A percentile compares a stretch with the other conserved stretches of the same genome.
phyloP scores from a whole-genome alignment of 2,329 filamentous ascomycete species.

The Chrysoporthe cubensis region DNA sequence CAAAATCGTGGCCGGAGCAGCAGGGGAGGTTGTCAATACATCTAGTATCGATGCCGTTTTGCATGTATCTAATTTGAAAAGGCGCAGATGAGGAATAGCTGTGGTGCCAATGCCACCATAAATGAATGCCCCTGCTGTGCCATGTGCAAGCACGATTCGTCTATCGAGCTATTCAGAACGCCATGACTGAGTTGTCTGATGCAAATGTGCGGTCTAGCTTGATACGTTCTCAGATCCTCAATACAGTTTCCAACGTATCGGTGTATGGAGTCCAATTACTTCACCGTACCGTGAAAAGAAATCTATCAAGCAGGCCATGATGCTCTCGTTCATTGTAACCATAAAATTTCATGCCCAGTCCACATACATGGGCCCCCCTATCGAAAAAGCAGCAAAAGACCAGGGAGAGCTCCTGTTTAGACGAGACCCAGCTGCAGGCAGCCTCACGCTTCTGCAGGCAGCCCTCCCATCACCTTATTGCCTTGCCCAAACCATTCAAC shows the following conservation, averaged over 20 bases:
- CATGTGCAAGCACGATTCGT: neutral
- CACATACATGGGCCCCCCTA: neutral
- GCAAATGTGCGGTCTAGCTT: neutral
- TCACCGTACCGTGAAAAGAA: neutral
- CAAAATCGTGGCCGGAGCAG: slow-evolving; percentile 1
- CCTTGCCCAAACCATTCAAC: neutral
- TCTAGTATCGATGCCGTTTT: slow-evolving; percentile 2
- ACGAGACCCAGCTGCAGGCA: neutral
- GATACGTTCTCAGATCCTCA: neutral
- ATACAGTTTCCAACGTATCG: too few relatives aligned
- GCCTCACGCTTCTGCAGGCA: neutral
- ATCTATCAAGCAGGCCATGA: neutral
- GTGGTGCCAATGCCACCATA: neutral
- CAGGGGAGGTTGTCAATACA: slow-evolving; percentile 3
- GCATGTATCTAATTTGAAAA: slow-evolving; percentile 11
- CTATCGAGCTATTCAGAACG: neutral
- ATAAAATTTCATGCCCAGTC: neutral
- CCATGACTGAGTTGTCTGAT: neutral
- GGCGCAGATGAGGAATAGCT: neutral
- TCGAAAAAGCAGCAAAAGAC: neutral
- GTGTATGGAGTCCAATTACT: neutral
- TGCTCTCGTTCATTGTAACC: neutral
- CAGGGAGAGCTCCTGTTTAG: neutral
- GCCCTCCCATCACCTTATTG: neutral
- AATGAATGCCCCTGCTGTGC: neutral